Evolutionary conservation across 441 rosid genomes (phyloP).

Genomic region (Adansonia gregorii): DNA sequence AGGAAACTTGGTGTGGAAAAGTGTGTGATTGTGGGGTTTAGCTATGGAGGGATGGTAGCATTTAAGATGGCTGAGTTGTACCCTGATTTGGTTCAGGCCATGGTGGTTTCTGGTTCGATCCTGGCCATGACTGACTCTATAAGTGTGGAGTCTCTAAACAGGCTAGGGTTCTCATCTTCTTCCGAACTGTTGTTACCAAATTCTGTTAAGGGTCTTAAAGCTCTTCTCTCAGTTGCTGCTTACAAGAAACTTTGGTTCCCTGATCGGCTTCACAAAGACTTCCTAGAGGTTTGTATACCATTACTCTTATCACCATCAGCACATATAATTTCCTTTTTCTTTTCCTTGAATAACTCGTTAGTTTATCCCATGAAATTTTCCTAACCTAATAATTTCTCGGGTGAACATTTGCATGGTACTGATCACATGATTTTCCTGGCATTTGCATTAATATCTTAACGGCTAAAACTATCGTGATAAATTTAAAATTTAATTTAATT

Average conservation of each 20-base stretch:
- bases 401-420: slow-evolving; percentile 21
- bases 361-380: not conserved
- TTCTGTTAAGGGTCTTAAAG: slow-evolving; percentile 75
- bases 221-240: slow-evolving; percentile 71
- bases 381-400: not conserved
- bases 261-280: slow-evolving; percentile 73
- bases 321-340: not conserved
- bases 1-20: slow-evolving; percentile 67
- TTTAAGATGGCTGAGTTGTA: slow-evolving; percentile 76
- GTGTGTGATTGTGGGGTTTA: slow-evolving; percentile 72
- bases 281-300: slow-evolving; percentile 51
- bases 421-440: slow-evolving; percentile 8
- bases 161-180: slow-evolving; percentile 78
- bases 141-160: slow-evolving; percentile 44
- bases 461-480: no score
- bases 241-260: slow-evolving; percentile 86
- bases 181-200: slow-evolving; percentile 74
- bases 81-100: slow-evolving; percentile 63
- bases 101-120: slow-evolving; percentile 85
- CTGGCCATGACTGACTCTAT: slow-evolving; percentile 78
- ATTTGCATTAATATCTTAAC: not conserved
- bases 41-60: slow-evolving; percentile 95
- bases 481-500: no score
- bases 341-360: not conserved
- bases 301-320: not conserved